Conservation (phyloP, 306 rosid species). For the Prunus salicina region DNA sequence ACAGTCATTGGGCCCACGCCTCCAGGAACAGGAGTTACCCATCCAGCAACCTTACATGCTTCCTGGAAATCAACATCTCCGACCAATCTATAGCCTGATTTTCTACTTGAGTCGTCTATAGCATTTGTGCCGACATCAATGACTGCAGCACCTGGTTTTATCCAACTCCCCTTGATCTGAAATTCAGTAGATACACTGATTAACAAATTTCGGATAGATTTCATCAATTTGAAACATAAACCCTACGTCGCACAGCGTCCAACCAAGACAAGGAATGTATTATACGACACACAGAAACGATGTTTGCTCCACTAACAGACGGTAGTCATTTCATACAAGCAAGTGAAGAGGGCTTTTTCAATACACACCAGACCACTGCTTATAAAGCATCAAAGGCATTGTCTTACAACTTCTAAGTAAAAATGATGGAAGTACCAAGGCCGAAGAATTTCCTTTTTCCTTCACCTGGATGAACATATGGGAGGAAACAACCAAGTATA, state of each 20-base stretch:
- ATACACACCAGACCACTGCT: too few species aligned
- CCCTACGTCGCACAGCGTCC: too few species aligned
- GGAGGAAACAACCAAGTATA: not conserved
- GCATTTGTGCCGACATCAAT: constrained; percentile 93
- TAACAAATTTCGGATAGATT: not conserved
- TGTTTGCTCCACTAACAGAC: not conserved
- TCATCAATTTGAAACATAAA: not conserved
- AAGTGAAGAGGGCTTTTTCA: not conserved
- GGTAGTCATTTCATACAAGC: not conserved
- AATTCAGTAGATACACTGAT: not conserved
- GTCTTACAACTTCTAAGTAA: not conserved
- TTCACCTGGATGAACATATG: not conserved
- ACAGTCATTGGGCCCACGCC: constrained; percentile 95
- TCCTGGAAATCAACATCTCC: constrained; percentile 90
- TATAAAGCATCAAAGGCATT: not conserved
- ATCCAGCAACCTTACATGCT: constrained; percentile 84
- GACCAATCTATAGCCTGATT: constrained; percentile 82
- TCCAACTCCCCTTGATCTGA: constrained; percentile 86
- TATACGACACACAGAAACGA: not conserved
- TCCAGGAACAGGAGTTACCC: constrained; percentile 91
- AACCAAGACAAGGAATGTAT: too few species aligned
- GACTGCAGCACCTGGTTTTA: constrained; percentile 92
- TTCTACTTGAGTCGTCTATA: constrained; percentile 69
- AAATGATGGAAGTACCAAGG: not conserved
- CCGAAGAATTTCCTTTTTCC: not conserved